Evolutionary conservation across 371 early-diverging fungal genomes (phyloP).

Genomic region (Catenaria anguillulae): DNA sequence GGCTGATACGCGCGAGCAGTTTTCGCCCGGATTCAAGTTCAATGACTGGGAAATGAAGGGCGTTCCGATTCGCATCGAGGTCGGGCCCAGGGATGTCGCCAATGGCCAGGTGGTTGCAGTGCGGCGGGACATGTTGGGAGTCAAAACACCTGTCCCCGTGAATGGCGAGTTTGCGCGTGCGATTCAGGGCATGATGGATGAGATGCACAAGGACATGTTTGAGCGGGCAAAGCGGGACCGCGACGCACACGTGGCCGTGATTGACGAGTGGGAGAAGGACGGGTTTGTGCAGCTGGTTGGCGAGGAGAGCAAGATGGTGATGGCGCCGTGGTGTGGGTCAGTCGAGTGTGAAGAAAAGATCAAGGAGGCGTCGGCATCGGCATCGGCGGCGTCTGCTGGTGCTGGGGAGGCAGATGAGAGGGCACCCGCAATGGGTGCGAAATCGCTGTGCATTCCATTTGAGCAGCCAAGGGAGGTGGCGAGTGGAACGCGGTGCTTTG

Average conservation of each 20-base stretch:
- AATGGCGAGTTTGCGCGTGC: slow-evolving; percentile 43
- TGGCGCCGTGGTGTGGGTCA: slow-evolving; percentile 96
- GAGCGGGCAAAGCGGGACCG: slow-evolving; percentile 64
- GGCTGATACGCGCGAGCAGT: slow-evolving; percentile 78
- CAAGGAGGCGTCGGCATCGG: slow-evolving; percentile 78
- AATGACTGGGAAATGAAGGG: slow-evolving; percentile 99
- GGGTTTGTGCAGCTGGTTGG: slow-evolving; percentile 75
- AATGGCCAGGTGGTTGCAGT: slow-evolving; percentile 66
- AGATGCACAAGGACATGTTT: slow-evolving; percentile 90
- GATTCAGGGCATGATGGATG: slow-evolving; percentile 50
- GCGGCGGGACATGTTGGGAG: slow-evolving; percentile 77
- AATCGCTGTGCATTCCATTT: slow-evolving; percentile 98
- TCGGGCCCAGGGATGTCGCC: slow-evolving; percentile 94
- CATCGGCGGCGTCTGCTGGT: slow-evolving; percentile 43
- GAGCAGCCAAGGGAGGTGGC: slow-evolving; percentile 48
- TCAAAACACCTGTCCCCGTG: slow-evolving; percentile 46
- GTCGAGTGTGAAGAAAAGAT: slow-evolving; percentile 91
- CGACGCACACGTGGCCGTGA: slow-evolving; percentile 57
- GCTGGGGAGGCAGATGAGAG: slow-evolving; percentile 41
- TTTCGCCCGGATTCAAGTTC: slow-evolving; percentile 98
- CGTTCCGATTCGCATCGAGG: slow-evolving; percentile 95
- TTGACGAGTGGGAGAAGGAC: slow-evolving; percentile 67
- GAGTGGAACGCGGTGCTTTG: slow-evolving; percentile 33
- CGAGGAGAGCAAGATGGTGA: slow-evolving; percentile 67
- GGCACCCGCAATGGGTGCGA: slow-evolving; percentile 98